A percentile compares a stretch with the other conserved stretches of the same genome.
Evolutionary conservation across 148 eudicot genomes (phyloP).

Genomic region (Oxyria digyna): DNA sequence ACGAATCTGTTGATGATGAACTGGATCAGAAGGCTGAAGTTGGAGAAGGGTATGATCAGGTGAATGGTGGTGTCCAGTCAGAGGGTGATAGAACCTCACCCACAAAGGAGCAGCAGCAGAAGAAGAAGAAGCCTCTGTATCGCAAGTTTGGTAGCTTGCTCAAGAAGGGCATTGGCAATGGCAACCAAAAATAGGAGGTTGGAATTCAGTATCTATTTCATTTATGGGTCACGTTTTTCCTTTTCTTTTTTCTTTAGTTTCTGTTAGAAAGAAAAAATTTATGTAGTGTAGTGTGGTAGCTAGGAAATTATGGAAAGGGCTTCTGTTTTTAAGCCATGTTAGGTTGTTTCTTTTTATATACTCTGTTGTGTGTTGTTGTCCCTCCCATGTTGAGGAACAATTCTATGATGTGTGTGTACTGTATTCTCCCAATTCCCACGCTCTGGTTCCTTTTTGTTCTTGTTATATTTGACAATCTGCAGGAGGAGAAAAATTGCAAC

Average conservation of each 20-base stretch:
- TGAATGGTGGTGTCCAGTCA: slow-evolving; percentile 28
- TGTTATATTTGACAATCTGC: background rate
- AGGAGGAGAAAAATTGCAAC: background rate
- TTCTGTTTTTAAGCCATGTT: slow-evolving; percentile 1
- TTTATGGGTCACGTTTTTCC: background rate
- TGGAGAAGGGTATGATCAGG: slow-evolving; percentile 41
- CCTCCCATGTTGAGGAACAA: background rate
- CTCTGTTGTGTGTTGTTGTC: background rate
- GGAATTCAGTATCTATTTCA: background rate
- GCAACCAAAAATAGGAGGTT: slow-evolving; percentile 41
- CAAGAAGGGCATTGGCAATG: slow-evolving; percentile 58
- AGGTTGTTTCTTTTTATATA: slow-evolving; percentile 14
- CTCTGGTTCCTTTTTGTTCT: background rate
- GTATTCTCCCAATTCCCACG: background rate
- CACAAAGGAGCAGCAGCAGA: slow-evolving; percentile 40
- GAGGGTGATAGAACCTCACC: slow-evolving; percentile 51
- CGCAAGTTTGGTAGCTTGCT: slow-evolving; percentile 73
- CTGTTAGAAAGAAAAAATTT: background rate
- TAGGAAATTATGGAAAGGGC: slow-evolving; percentile 14
- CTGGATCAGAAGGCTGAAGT: slow-evolving; percentile 47
- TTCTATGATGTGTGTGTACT: background rate
- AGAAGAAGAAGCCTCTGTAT: slow-evolving; percentile 80
- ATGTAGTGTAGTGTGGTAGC: slow-evolving; percentile 12
- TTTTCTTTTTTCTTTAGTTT: background rate
- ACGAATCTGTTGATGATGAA: slow-evolving; percentile 63